Base-by-base conservation (phyloP, 768 basidiomycete species). In the Terana coerulea region DNA sequence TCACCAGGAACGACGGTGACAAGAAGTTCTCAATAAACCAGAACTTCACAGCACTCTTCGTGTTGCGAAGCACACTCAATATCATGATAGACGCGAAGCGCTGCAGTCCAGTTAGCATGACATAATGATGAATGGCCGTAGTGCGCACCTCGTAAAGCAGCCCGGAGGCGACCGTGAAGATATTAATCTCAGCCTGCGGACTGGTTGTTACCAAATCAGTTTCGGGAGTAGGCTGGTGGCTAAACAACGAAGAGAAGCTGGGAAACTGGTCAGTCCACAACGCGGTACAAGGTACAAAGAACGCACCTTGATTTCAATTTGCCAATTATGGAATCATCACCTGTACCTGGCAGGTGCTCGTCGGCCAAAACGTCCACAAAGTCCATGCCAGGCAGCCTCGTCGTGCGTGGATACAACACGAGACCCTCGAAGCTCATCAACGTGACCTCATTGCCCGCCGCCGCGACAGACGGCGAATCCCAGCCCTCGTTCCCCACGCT, bases 21-120 rank as follows among this genome's bases (percentile, higher is more conserved):
- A 98, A 78, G 79, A 99, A 99, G 71, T 99, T 98, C 66, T 97
- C 91, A 57, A 99, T 98, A 70, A 98, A 98, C 97, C 97, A 98
- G 72, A 98, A 99, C 67, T 99, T 99, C 68, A 99, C 95, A 24
- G 83, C 88, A 61, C 87, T 89, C 17, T 93, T 84, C 15, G 97
- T 98, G 63, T 98, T 95, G 34, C 86, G 85, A 57, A 98, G 75
- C 28, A 99, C 97, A 59, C 93, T 95, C 30, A 98, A 75, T 51
- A 98, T 91, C 97, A 98, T 99, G 71, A 99, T 98, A 8, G 91
- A 92, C 0, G 86, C 94, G 69, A 99, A 98, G 14, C 97, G 86
- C 93, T 98, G 57, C 7, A 34, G 36, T 8, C 15, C 14, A 25
- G 22, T 33, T 40, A 37, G 21, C 5, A 21, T 41, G 30, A 36